Conservation (phyloP, 176 grass and related monocot genomes). For the Dendrocalamus sinicus region DNA sequence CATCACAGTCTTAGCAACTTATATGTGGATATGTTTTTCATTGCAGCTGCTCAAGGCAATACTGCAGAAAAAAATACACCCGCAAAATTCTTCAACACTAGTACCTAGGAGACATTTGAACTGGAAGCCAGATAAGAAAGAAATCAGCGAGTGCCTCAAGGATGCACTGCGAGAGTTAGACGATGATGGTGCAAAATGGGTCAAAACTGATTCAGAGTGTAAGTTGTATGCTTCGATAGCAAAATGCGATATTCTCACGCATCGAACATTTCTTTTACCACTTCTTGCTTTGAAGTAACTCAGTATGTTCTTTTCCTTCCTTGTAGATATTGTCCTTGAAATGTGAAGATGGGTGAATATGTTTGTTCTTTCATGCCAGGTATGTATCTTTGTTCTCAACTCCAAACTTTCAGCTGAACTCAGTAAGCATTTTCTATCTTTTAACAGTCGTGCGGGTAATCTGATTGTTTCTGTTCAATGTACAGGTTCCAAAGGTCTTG, state of each 20-base stretch:
- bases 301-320: slow-evolving; percentile 16
- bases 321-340: slow-evolving; percentile 85
- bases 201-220: slow-evolving; percentile 96
- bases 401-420: background rate
- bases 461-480: slow-evolving; percentile 8
- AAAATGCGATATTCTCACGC: background rate
- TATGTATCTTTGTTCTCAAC: slow-evolving; percentile 4
- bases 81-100: slow-evolving; percentile 52
- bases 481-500: slow-evolving; percentile 53
- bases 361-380: slow-evolving; percentile 49
- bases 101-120: slow-evolving; percentile 53
- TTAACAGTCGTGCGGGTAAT: background rate
- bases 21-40: slow-evolving; percentile 5
- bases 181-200: slow-evolving; percentile 71
- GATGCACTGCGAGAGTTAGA: slow-evolving; percentile 50
- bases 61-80: slow-evolving; percentile 85
- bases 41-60: slow-evolving; percentile 71
- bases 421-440: background rate
- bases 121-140: slow-evolving; percentile 54
- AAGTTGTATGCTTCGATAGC: slow-evolving; percentile 39
- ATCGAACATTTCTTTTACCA: slow-evolving; percentile 32
- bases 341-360: slow-evolving; percentile 57
- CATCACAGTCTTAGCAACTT: slow-evolving; percentile 7
- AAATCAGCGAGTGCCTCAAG: slow-evolving; percentile 41
- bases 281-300: background rate